Conservation (phyloP, 148 eudicot species). For the Talinum fruticosum region DNA sequence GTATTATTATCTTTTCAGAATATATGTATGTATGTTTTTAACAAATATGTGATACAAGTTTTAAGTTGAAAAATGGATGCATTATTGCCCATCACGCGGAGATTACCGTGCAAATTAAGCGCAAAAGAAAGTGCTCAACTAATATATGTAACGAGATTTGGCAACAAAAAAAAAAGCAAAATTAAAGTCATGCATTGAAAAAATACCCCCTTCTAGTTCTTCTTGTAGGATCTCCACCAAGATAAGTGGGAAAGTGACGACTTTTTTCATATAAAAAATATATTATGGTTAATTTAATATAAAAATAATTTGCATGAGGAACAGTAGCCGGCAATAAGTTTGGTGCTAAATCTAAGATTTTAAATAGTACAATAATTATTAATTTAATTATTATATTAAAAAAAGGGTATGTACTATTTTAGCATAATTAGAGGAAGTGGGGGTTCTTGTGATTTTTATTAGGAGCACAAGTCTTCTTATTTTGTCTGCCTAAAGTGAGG, state of each 20-base stretch:
- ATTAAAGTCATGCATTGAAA: not conserved
- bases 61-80: too few species aligned
- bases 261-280: too few species aligned
- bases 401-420: not conserved
- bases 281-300: too few species aligned
- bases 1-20: too few species aligned
- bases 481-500: not conserved
- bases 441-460: not conserved
- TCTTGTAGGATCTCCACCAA: not conserved
- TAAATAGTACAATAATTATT: not conserved
- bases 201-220: not conserved
- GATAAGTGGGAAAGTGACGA: not conserved
- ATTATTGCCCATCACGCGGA: too few species aligned
- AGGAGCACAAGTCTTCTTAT: not conserved
- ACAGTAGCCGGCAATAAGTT: not conserved
- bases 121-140: slow-evolving; percentile 1
- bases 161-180: not conserved
- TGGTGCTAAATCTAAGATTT: not conserved
- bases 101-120: too few species aligned
- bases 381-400: too few species aligned
- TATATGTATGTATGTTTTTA: too few species aligned
- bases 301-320: not conserved
- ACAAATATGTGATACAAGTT: too few species aligned
- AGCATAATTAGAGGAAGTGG: not conserved
- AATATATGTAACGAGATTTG: not conserved